Base-by-base conservation (phyloP, 1,284 basidiomycete genomes). In the Fomitopsis betulina region DNA sequence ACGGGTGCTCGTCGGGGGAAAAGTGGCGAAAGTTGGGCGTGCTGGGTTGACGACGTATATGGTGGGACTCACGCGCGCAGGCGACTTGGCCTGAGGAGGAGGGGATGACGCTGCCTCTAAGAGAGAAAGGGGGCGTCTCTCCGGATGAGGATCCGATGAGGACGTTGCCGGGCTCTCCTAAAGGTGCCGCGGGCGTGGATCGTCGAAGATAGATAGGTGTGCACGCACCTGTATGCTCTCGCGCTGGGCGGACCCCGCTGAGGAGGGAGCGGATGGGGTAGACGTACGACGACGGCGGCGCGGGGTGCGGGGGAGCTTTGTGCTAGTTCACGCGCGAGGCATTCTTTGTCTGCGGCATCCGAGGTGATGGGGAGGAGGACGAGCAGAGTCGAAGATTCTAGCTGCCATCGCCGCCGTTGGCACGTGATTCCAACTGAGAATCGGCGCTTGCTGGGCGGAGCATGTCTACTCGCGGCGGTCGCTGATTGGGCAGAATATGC, bases 191-290 rank as follows among this genome's bases (percentile, higher is more conserved):
- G 7, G 43, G 19, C 37, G 37, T 42, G 55, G 21, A 32, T 55
- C 56, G 49, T 53, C 52, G 33, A 40, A 49, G 40, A 53, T 37
- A 42, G 17, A 56, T 32, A 51, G 35, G 47, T 30, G 38, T 59
- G 57, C 60, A 58, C 61, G 58, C 60, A 58, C 63, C 60, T 21
- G 57, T 25, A 27, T 32, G 37, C 30, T 54, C 35, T 5, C 43
- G 52, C 9, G 59, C 50, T 1, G 69, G 63, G 30, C 69, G 70
- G 27, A 73, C 70, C 13, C 70, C 68, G 45, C 59, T 64, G 21
- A 73, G 66, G 17, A 74, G 61, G 12, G 73, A 70, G 23, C 68
- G 67, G 43, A 73, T 66, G 12, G 72, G 73, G 49, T 73, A 74
- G 39, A 74, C 68, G 61, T 63, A 67, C 27, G 66, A 51, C 33